Conservation (phyloP, 176 grass and related monocot genomes). For the Ensete glaucum region DNA sequence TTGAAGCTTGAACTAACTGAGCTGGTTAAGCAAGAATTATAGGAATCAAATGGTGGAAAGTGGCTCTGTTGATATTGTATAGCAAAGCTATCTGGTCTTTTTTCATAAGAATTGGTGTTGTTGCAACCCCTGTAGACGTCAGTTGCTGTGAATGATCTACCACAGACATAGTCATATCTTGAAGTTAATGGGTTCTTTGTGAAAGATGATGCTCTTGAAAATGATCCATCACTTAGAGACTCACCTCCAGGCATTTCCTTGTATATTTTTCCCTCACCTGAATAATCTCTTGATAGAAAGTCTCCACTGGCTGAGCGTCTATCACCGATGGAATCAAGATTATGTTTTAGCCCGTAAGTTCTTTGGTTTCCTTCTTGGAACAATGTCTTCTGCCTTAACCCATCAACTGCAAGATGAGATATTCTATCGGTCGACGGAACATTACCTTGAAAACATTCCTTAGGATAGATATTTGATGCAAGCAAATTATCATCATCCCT, state of each 20-base stretch:
- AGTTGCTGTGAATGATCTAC: slow-evolving; percentile 19
- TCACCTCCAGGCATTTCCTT: slow-evolving; percentile 19
- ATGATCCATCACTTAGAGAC: slow-evolving; percentile 20
- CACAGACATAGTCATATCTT: slow-evolving; percentile 10
- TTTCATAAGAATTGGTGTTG: slow-evolving; percentile 26
- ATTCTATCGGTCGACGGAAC: slow-evolving; percentile 10
- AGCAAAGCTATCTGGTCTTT: slow-evolving; percentile 19
- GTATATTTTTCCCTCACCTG: slow-evolving; percentile 25
- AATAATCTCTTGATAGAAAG: slow-evolving; percentile 22
- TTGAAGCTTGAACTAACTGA: slow-evolving; percentile 25
- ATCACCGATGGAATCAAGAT: slow-evolving; percentile 17
- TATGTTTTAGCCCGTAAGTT: slow-evolving; percentile 9
- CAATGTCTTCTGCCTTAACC: slow-evolving; percentile 14
- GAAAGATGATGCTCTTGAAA: slow-evolving; percentile 27
- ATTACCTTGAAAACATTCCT: slow-evolving; percentile 26
- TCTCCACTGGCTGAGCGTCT: slow-evolving; percentile 22
- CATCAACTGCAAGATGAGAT: slow-evolving; percentile 24
- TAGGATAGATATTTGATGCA: slow-evolving; percentile 2
- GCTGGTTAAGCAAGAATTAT: slow-evolving; percentile 25
- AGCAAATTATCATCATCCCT: slow-evolving; percentile 12
- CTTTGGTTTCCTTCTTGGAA: slow-evolving; percentile 25
- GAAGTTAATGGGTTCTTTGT: slow-evolving; percentile 11
- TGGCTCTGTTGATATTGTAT: slow-evolving; percentile 28
- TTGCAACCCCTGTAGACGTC: slow-evolving; percentile 17
- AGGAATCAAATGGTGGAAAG: slow-evolving; percentile 9